Percentiles rank a stretch among this genome's conserved stretches.
phyloP scores from a whole-genome alignment of 768 basidiomycete species.

The Lyophyllum shimeji region DNA sequence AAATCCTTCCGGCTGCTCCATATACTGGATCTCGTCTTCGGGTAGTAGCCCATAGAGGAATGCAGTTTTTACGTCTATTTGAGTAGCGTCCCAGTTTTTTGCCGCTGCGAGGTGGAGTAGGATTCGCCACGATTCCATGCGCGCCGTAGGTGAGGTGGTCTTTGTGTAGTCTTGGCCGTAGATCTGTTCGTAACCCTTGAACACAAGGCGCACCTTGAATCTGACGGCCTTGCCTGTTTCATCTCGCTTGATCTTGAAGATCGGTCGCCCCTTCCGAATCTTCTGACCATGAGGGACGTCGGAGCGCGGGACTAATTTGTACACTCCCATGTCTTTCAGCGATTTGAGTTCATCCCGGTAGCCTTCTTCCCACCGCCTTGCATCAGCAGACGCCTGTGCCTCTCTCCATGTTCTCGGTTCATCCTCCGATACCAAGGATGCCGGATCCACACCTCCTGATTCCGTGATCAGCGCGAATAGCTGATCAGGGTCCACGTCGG shows the following conservation, averaged over 20 bases:
- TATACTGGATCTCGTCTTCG: constrained; percentile 1
- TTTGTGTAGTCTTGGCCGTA: constrained; percentile 41
- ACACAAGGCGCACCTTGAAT: constrained; percentile 33
- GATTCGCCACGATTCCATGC: constrained; percentile 36
- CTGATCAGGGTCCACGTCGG: neutral
- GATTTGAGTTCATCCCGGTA: constrained; percentile 25
- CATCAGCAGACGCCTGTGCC: constrained; percentile 23
- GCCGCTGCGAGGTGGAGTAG: constrained; percentile 34
- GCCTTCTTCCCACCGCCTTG: constrained; percentile 16
- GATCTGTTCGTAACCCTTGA: constrained; percentile 40
- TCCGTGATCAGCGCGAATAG: neutral
- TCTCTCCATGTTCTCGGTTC: constrained; percentile 18
- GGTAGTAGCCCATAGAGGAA: constrained; percentile 9
- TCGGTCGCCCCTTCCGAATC: constrained; percentile 17
- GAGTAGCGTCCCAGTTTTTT: constrained; percentile 33
- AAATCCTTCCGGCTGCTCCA: constrained; percentile 30
- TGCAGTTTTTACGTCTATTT: constrained; percentile 23
- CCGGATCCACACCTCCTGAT: constrained; percentile 5
- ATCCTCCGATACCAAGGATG: constrained; percentile 1
- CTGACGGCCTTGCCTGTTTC: constrained; percentile 23
- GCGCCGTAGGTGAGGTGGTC: constrained; percentile 39
- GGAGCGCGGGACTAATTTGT: constrained; percentile 20
- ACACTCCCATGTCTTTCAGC: constrained; percentile 27
- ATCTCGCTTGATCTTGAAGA: constrained; percentile 29
- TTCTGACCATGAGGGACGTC: constrained; percentile 22